Evolutionary conservation across 2,329 filamentous ascomycete species (phyloP), one percentile per base, ranked within the genome.

Genomic region (Mycosphaerella arachidis): DNA sequence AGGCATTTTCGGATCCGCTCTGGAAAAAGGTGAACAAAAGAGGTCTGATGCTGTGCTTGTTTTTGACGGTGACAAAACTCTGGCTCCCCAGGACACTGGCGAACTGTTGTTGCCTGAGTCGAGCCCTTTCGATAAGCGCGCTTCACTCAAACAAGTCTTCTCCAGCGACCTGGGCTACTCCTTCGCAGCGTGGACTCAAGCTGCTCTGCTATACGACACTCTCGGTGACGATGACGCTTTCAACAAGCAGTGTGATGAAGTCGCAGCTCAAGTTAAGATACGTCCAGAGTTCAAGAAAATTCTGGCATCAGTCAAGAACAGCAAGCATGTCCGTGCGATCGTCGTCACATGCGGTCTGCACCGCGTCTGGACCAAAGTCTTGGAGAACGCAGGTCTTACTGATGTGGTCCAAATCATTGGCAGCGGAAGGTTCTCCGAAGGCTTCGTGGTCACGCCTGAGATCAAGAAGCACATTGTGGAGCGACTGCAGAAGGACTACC

Each of bases 31-130:
- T 18, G 46, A 50, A 5, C 4, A 13, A 9, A 27, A 4, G 46
- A 12, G 7, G 18, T 9, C 46, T 20, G 48, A 10, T 60, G 56
- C 6, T 45, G 64, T 1, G 53, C 77, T 88, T 16, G 78, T 86
- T 0, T 51, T 88, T 2, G 85, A 88, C 61, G 85, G 72, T 0
- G 84, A 88, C 68, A 81, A 72, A 62, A 88, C 84, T 0, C 69
- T 89, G 56, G 71, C 77, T 5, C 58, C 77, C 0, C 63, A 77
- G 12, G 84, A 87, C 61, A 80, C 79, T 4, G 79, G 81, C 0
- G 56, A 40, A 0, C 43, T 83, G 56, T 85, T 85, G 69, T 86
- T 81, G 82, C 16, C 60, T 86, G 81, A 0, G 48, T 4, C 9
- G 16, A 18, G 33, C 27, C 8, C 30, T 4, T 35, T 10, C 10